Base-by-base conservation (phyloP, 768 basidiomycete species). In the Naganishia vaughanmartiniae region DNA sequence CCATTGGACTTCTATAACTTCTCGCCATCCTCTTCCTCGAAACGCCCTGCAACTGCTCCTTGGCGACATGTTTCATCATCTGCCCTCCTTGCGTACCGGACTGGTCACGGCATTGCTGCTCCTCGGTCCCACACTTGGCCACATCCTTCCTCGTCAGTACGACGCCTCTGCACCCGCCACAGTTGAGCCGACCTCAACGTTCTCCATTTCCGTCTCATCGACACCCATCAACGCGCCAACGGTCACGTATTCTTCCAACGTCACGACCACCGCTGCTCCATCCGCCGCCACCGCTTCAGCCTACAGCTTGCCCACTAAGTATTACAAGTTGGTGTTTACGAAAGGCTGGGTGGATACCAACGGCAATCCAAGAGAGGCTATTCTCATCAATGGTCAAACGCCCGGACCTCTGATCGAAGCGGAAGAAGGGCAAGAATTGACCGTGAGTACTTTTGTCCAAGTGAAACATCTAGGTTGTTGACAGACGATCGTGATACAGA, bases 311-410 rank as follows among this genome's bases (percentile, higher is more conserved):
- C 57, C 68, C 2, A 17, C 58, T 6, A 69, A 69, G 33, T 69
- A 69, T 30, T 69, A 69, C 57, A 58, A 53, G 46, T 39, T 69
- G 4, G 58, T 31, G 11, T 24, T 69, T 11, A 69, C 57, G 1
- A 58, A 51, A 30, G 68, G 68, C 1, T 48, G 54, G 45, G 57
- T 69, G 2, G 57, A 69, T 28, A 42, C 68, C 45, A 69, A 69
- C 42, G 68, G 68, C 24, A 58, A 69, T 12, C 55, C 56, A 12
- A n/a, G 70, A 30, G 63, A 66, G 46, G 70, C 65, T 21, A 66
- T 66, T 31, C 56, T 71, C 2, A 34, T 71, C 42, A 71, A 71
- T 55, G 70, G 70, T 28, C 70, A 71, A 31, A 71, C 70, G 24
- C 70, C 70, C 12, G 70, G 70, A 0, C 70, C 70, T 24, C 30